Conservation (phyloP, 139 green algal species). For the Micromonas pusilla region DNA sequence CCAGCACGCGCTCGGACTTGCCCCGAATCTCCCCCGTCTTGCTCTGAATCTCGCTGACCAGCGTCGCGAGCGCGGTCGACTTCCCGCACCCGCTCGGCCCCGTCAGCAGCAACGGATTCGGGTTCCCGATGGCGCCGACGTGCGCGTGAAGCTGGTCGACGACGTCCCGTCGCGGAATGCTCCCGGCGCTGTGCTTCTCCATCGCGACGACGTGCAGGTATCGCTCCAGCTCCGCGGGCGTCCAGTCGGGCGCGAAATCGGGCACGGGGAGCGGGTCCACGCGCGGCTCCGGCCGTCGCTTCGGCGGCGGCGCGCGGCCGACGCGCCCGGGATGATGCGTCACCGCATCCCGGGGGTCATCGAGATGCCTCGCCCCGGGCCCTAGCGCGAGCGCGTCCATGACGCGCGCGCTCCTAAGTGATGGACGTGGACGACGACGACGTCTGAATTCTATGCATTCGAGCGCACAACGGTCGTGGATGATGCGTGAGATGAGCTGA, state of each 20-base stretch:
- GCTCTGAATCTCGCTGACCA: neutral
- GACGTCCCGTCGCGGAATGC: neutral
- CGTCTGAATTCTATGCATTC: no score
- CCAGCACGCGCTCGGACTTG: neutral
- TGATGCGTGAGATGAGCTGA: no score
- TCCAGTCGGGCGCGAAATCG: neutral
- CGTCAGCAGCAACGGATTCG: conserved; percentile 6
- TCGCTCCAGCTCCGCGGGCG: neutral
- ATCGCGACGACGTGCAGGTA: neutral
- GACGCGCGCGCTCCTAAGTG: no score
- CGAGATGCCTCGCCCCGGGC: no score
- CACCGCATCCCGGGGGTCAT: no score
- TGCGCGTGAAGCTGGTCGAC: conserved; percentile 5
- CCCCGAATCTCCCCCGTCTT: neutral
- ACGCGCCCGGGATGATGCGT: no score
- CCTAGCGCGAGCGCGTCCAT: no score
- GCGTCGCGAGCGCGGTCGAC: neutral
- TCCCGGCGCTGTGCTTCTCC: neutral
- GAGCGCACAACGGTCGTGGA: no score
- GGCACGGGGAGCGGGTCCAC: neutral
- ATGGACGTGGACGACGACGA: no score
- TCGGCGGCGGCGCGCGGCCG: no score
- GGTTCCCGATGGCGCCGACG: neutral
- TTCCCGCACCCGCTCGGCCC: neutral
- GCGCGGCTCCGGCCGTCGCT: no score